phyloP scores from a whole-genome alignment of 2,329 filamentous ascomycete genomes.

The Xylariaceae sp. region DNA sequence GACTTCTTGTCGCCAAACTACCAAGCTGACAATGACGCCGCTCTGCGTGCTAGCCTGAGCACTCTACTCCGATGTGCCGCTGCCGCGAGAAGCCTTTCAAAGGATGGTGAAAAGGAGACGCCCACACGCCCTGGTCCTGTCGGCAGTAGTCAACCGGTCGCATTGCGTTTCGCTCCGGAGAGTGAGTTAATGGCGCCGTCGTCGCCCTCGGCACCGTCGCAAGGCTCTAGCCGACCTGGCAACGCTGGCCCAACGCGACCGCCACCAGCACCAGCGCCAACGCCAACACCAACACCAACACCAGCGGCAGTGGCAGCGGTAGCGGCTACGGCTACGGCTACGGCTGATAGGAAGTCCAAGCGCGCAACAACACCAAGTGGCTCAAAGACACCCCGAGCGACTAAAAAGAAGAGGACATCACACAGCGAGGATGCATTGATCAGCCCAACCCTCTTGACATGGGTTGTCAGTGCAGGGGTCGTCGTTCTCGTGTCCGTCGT shows the following conservation, averaged over 20 bases:
- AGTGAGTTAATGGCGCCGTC: slow-evolving; percentile 48
- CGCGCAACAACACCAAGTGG: slow-evolving; percentile 27
- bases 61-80: slow-evolving; percentile 93
- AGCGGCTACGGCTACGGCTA: slow-evolving; percentile 23
- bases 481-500: slow-evolving; percentile 63
- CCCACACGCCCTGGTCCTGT: slow-evolving; percentile 39
- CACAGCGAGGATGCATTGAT: slow-evolving; percentile 40
- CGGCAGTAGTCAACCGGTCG: slow-evolving; percentile 49
- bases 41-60: slow-evolving; percentile 85
- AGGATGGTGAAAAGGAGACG: slow-evolving; percentile 43
- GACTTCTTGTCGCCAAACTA: slow-evolving; percentile 69
- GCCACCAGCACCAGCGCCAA: slow-evolving; percentile 29
- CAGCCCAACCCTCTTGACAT: slow-evolving; percentile 56
- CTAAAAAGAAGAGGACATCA: slow-evolving; percentile 55
- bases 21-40: slow-evolving; percentile 87
- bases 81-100: slow-evolving; percentile 76
- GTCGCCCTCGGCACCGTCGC: slow-evolving; percentile 23
- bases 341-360: not conserved
- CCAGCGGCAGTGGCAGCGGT: too few species aligned
- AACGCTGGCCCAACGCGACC: slow-evolving; percentile 11
- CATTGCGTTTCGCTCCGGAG: slow-evolving; percentile 55
- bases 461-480: slow-evolving; percentile 61
- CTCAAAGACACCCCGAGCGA: slow-evolving; percentile 40
- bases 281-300: slow-evolving; percentile 36
- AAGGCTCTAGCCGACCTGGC: slow-evolving; percentile 16